A percentile compares a stretch with the other conserved stretches of the same genome.
phyloP scores from a whole-genome alignment of 441 rosid species.

The Erodium moschatum region DNA sequence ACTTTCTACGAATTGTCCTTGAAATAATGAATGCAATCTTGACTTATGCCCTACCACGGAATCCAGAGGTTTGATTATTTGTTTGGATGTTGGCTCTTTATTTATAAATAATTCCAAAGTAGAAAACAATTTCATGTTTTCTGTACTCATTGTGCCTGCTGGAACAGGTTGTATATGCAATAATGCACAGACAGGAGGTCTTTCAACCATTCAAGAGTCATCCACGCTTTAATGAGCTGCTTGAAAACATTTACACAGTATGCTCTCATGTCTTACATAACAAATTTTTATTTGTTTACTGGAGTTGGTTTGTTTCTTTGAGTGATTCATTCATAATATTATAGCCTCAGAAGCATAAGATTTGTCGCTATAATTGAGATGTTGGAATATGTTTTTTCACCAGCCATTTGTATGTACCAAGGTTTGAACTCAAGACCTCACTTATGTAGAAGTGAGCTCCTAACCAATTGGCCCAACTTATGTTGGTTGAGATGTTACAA shows the following conservation, averaged over 20 bases:
- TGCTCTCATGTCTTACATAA: slow-evolving; percentile 7
- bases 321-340: slow-evolving; percentile 5
- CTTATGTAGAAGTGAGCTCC: too few species aligned
- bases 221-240: slow-evolving; percentile 82
- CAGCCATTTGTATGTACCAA: too few species aligned
- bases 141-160: slow-evolving; percentile 12
- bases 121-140: neutral
- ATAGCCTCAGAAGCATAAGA: too few species aligned
- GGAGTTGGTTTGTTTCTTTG: neutral
- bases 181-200: slow-evolving; percentile 96
- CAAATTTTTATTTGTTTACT: neutral
- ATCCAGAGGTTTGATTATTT: slow-evolving; percentile 69
- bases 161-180: slow-evolving; percentile 81
- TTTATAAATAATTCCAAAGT: neutral
- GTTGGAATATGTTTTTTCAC: neutral
- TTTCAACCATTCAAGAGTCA: slow-evolving; percentile 85
- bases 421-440: too few species aligned
- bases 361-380: neutral
- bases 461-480: too few species aligned
- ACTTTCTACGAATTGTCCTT: slow-evolving; percentile 92
- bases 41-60: slow-evolving; percentile 87
- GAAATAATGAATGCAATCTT: slow-evolving; percentile 91
- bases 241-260: slow-evolving; percentile 88
- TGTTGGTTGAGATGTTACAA: too few species aligned
- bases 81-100: neutral